These are phyloP conservation scores for Gentiana macrophylla DNA, from an alignment of 257 asterid species.

Conservation along the genomic window DNA sequence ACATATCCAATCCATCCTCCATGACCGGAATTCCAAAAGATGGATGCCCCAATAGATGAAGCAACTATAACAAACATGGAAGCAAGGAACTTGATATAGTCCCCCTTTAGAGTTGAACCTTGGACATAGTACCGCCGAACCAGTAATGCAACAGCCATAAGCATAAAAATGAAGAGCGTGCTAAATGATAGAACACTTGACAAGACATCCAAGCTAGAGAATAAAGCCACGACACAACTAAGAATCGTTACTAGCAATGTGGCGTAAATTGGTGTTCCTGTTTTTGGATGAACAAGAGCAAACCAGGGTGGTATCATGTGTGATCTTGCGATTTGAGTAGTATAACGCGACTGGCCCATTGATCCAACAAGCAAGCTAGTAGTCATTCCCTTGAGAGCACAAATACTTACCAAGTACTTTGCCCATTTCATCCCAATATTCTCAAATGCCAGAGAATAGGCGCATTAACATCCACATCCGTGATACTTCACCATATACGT, in stretches of 20 bases:
- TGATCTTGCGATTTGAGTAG: conserved; percentile 85
- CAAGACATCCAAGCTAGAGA: conserved; percentile 81
- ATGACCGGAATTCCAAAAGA: conserved; percentile 35
- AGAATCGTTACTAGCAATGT: conserved; percentile 59
- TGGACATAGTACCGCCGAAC: conserved; percentile 65
- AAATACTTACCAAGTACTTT: conserved; percentile 66
- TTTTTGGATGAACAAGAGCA: conserved; percentile 74
- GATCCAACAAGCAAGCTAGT: conserved; percentile 91
- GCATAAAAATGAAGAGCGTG: conserved; percentile 92
- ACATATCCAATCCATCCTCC: conserved; percentile 43
- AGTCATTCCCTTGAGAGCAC: conserved; percentile 93
- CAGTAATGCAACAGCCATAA: conserved; percentile 91
- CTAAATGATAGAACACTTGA: conserved; percentile 77
- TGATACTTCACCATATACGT: conserved; percentile 69
- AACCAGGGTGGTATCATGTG: conserved; percentile 95
- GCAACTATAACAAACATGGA: conserved; percentile 39
- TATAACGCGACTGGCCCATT: conserved; percentile 95
- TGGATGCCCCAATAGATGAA: conserved; percentile 47
- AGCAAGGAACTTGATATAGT: conserved; percentile 30
- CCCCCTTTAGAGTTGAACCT: conserved; percentile 45
- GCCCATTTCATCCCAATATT: conserved; percentile 75
- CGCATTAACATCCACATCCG: conserved; percentile 65
- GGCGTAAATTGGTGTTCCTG: conserved; percentile 80
- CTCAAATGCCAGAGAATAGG: conserved; percentile 74
- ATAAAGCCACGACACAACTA: conserved; percentile 67